Evolutionary conservation across 2,329 filamentous ascomycete species (phyloP).

Genomic region (Zasmidium citrigriseum): DNA sequence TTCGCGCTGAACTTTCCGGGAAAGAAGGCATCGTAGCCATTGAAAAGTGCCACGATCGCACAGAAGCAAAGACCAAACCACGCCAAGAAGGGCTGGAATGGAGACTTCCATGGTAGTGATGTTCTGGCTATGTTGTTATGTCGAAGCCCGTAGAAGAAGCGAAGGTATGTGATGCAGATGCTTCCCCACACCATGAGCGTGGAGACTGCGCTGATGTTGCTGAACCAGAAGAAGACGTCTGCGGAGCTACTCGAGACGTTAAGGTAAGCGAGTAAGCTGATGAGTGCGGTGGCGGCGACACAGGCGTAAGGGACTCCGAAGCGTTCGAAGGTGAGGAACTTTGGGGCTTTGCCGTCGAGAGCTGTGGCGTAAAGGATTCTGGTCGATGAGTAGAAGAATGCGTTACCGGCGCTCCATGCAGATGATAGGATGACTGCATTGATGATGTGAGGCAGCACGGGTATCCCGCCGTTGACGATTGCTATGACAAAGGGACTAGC

Average conservation of each 20-base stretch:
- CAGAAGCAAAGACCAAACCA: conserved; percentile 53
- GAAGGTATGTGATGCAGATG: conserved; percentile 48
- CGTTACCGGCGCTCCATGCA: conserved; percentile 60
- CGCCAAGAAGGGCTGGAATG: conserved; percentile 54
- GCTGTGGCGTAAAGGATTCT: conserved; percentile 58
- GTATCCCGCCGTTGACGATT: conserved; percentile 62
- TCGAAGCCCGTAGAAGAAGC: conserved; percentile 56
- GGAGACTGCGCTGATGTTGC: conserved; percentile 43
- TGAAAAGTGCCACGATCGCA: conserved; percentile 54
- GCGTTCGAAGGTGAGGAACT: conserved; percentile 46
- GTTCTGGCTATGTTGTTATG: conserved; percentile 50
- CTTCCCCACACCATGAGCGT: conserved; percentile 42
- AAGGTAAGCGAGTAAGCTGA: conserved; percentile 40
- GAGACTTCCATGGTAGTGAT: conserved; percentile 52
- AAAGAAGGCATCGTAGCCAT: conserved; percentile 58
- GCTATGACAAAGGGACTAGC: conserved; percentile 60
- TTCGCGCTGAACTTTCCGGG: conserved; percentile 47
- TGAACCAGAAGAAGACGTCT: conserved; percentile 42
- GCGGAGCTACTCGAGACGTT: conserved; percentile 39
- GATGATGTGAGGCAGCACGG: conserved; percentile 64
- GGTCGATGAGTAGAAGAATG: conserved; percentile 55
- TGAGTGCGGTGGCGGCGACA: conserved; percentile 43
- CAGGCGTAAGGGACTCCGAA: conserved; percentile 56
- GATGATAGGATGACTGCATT: conserved; percentile 70
- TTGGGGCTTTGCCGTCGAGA: conserved; percentile 68